Evolutionary conservation across 1,139 yeast species (phyloP), one percentile per base, ranked within the genome.

Genomic region (Debaryomycetaceae sp.): DNA sequence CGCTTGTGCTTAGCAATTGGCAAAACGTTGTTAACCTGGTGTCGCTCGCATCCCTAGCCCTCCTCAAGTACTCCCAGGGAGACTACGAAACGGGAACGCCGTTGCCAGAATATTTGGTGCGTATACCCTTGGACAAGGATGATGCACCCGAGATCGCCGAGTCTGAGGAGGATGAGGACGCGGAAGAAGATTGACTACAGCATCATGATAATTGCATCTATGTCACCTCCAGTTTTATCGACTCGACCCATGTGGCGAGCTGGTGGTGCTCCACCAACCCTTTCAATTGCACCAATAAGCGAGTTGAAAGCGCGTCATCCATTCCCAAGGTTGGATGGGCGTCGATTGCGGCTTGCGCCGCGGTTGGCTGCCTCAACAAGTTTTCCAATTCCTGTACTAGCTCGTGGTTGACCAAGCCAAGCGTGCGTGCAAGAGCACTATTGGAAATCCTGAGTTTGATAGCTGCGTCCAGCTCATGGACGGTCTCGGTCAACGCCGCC

Each of bases 1-100:
- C 67, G 4, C 49, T 65, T 11, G 71, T 78, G 4, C 59, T 79
- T 44, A 66, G 79, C 7, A 81, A 79, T 42, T 83, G 94, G 94
- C 73, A 75, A 37, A 76, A 72, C 37, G 81, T 83, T 12, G 63
- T 79, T 15, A 65, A 77, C 37, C 74, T 86, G 1, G 73, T 83
- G 1, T 73, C 82, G 8, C 53, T 83, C 45, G 89, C 93, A 0
- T 75, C 88, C 0, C 53, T 77, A 44, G 77, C 81, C 3, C 53
- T 79, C 30, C 51, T 69, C 36, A 69, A 65, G 34, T 66, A 73
- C 38, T 43, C 68, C 0, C 69, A 67, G 16, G 56, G 58, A 20
- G 78, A 71, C 40, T 67, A 65, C 33, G 73, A 71, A 45, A 51
- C 31, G 2, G 46, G 39, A 12, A 36, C 43, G 1, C 63, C 65